phyloP scores from a whole-genome alignment of 768 basidiomycete species.

The Daedalea quercina region DNA sequence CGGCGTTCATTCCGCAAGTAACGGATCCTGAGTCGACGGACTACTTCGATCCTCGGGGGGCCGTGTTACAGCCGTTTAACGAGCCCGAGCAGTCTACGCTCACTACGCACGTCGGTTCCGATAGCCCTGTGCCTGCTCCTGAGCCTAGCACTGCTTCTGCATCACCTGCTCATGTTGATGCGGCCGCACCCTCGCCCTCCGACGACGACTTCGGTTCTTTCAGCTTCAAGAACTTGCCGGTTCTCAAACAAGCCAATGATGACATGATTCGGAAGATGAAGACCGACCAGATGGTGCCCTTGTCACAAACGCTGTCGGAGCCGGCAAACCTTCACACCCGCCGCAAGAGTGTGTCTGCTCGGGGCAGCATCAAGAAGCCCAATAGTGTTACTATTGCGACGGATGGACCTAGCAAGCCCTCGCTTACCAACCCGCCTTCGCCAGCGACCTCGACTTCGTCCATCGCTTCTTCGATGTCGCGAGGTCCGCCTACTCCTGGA shows the following conservation, averaged over 20 bases:
- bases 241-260: slow-evolving; percentile 97
- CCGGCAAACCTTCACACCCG: slow-evolving; percentile 51
- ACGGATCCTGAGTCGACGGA: slow-evolving; percentile 98
- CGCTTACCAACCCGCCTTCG: slow-evolving; percentile 77
- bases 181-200: slow-evolving; percentile 43
- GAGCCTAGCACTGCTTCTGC: slow-evolving; percentile 22
- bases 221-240: slow-evolving; percentile 94
- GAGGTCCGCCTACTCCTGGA: slow-evolving; percentile 69
- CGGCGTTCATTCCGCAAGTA: slow-evolving; percentile 92
- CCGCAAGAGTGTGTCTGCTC: slow-evolving; percentile 75
- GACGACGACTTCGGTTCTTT: slow-evolving; percentile 96
- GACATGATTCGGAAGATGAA: slow-evolving; percentile 95
- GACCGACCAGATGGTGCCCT: slow-evolving; percentile 80
- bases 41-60: slow-evolving; percentile 96
- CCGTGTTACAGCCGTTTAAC: slow-evolving; percentile 83
- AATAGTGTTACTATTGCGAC: slow-evolving; percentile 67
- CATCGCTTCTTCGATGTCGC: slow-evolving; percentile 83
- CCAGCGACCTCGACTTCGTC: slow-evolving; percentile 90
- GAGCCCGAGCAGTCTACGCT: slow-evolving; percentile 68
- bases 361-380: slow-evolving; percentile 75
- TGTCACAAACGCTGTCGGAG: slow-evolving; percentile 68
- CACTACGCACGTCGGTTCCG: slow-evolving; percentile 43
- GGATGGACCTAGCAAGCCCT: slow-evolving; percentile 31
- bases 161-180: slow-evolving; percentile 32
- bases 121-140: slow-evolving; percentile 29